Evolutionary conservation across 106 monocot species (phyloP).

Genomic region (Acorus gramineus): DNA sequence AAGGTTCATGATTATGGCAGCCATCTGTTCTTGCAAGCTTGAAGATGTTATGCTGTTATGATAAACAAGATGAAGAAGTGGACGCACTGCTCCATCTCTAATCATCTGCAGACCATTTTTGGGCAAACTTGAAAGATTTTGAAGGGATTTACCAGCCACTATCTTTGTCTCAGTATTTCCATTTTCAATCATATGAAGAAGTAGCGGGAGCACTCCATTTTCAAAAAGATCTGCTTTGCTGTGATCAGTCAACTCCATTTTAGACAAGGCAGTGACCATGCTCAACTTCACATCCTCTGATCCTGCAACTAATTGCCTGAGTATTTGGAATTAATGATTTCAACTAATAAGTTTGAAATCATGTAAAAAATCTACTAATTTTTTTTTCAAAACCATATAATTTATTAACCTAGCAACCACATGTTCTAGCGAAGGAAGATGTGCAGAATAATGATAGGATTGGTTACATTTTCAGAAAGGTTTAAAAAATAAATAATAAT

Average conservation of each 20-base stretch:
- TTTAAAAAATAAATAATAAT: too few relatives aligned
- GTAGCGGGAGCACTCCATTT: slow-evolving; percentile 19
- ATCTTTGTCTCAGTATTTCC: slow-evolving; percentile 10
- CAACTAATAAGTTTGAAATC: too few relatives aligned
- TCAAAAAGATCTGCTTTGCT: slow-evolving; percentile 20
- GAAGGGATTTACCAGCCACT: slow-evolving; percentile 16
- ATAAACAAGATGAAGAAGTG: slow-evolving; percentile 15
- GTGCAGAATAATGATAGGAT: too few relatives aligned
- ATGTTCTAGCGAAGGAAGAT: too few relatives aligned
- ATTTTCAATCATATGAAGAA: slow-evolving; percentile 18
- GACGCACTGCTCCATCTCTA: slow-evolving; percentile 11
- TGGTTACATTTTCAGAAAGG: too few relatives aligned
- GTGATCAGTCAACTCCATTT: slow-evolving; percentile 32
- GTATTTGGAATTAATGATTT: neutral
- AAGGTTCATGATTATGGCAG: slow-evolving; percentile 20
- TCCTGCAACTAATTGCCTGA: slow-evolving; percentile 11
- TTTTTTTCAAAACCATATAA: too few relatives aligned
- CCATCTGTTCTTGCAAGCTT: slow-evolving; percentile 8
- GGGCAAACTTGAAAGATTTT: slow-evolving; percentile 22
- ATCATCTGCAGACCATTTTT: slow-evolving; percentile 26
- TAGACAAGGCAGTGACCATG: slow-evolving; percentile 26
- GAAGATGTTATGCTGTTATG: neutral
- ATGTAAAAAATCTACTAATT: neutral
- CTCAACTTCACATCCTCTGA: slow-evolving; percentile 13
- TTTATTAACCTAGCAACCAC: too few relatives aligned